Evolutionary conservation across 805 yeast species (phyloP), one percentile per base, ranked within the genome.

Genomic region (Phaffomyces antillensis): DNA sequence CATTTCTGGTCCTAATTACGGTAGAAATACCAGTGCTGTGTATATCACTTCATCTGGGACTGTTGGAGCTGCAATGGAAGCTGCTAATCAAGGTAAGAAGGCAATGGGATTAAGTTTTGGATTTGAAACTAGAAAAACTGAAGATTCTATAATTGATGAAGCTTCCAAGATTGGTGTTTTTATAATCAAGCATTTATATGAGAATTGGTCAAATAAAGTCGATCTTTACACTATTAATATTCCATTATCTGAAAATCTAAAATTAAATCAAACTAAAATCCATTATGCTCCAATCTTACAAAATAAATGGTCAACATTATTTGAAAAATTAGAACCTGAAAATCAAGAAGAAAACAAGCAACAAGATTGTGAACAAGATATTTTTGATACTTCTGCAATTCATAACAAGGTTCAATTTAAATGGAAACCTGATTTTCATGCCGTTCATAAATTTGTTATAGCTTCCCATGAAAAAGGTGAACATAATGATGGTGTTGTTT

Each of bases 31-130:
- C 2, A 79, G 91, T 23, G 88, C 95, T 7, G 76, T 91, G 38
- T 93, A 89, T 63, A 85, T 89, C 44, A 74, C 93, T 55, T 80
- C 96, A 5, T 83, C 95, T 53, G 99, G 99, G 13, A 93, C 99
- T 2, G 83, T 93, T 16, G 99, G 99, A 24, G 98, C 96, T 4
- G 93, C 97, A 1, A 77, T 90, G 88, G 99, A 93, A 66, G 95
- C 90, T 2, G 86, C 84, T 2, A 76, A 90, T 36, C 61, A 73
- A 18, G 83, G 81, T 0, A 66, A 65, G 15, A 81, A 72, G 52
- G 69, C 96, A 6, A 73, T 93, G 50, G 97, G 96, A 2, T 56
- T 93, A 31, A 85, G 95, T 33, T 91, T 79, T 71, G 93, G 95
- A n/a, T 93, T 83, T 59, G 77, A 73, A 43, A 48, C 63, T 30